Percentiles rank a stretch among this genome's conserved stretches.
These are phyloP conservation scores for Saturnispora dispora DNA, from an alignment of 805 yeast genomes.

Conservation along the genomic window DNA sequence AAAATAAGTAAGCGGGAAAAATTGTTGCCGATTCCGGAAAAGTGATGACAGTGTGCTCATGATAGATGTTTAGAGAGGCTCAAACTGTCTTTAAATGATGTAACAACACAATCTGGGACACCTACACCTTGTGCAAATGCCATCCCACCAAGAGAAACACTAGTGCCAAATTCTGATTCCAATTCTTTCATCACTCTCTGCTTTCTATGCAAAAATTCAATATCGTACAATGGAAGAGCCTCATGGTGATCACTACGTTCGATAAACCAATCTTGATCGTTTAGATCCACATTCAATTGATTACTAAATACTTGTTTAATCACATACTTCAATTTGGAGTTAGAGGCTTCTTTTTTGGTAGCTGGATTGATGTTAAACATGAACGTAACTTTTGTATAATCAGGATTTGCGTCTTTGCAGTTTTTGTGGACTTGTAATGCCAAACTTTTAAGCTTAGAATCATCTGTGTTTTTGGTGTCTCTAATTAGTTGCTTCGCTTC, in stretches of 20 bases:
- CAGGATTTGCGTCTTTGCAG: slow-evolving; percentile 18
- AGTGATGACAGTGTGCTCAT: slow-evolving; percentile 1
- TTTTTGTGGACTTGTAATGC: slow-evolving; percentile 15
- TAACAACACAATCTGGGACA: slow-evolving; percentile 76
- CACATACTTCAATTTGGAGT: slow-evolving; percentile 17
- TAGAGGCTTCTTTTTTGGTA: slow-evolving; percentile 16
- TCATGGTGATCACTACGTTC: neutral
- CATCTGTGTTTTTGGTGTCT: neutral
- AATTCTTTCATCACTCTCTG: neutral
- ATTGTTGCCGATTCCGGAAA: neutral
- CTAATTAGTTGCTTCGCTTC: slow-evolving; percentile 13
- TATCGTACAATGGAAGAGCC: slow-evolving; percentile 6
- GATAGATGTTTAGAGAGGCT: neutral
- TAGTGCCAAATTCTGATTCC: slow-evolving; percentile 19
- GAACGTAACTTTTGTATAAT: slow-evolving; percentile 66
- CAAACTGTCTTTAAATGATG: slow-evolving; percentile 52
- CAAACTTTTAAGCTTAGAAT: slow-evolving; percentile 11
- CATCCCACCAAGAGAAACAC: slow-evolving; percentile 67
- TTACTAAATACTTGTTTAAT: slow-evolving; percentile 18
- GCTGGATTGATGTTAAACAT: slow-evolving; percentile 56
- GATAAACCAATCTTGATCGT: slow-evolving; percentile 7
- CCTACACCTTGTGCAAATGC: slow-evolving; percentile 74
- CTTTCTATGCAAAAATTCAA: slow-evolving; percentile 4
- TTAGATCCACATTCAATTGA: slow-evolving; percentile 17
- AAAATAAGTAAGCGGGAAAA: slow-evolving; percentile 1